A percentile compares a stretch with the other conserved stretches of the same genome.
phyloP scores from a whole-genome alignment of 305 asterid species.

The Striga hermonthica region DNA sequence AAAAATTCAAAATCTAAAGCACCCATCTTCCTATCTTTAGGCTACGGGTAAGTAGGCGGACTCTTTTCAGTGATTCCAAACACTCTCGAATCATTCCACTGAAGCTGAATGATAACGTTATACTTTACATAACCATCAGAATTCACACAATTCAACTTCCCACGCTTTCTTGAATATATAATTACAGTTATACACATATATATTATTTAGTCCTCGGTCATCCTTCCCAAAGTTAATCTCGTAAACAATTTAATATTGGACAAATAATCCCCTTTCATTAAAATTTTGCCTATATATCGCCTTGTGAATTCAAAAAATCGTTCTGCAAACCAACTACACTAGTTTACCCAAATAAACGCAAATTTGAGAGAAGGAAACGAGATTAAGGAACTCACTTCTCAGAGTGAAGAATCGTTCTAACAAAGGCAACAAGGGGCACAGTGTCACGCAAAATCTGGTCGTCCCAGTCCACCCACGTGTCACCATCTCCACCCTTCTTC shows the following conservation, averaged over 20 bases:
- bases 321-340: neutral
- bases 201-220: neutral
- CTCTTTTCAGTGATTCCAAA: too few relatives aligned
- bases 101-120: too few relatives aligned
- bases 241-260: neutral
- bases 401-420: slow-evolving; percentile 87
- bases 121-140: neutral
- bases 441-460: slow-evolving; percentile 94
- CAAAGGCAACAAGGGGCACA: slow-evolving; percentile 75
- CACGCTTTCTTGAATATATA: slow-evolving; percentile 1
- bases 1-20: too few relatives aligned
- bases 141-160: neutral
- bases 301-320: too few relatives aligned
- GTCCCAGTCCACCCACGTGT: slow-evolving; percentile 90
- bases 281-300: too few relatives aligned
- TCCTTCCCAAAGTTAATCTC: neutral
- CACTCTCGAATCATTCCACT: too few relatives aligned
- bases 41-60: neutral
- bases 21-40: neutral
- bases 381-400: slow-evolving; percentile 48
- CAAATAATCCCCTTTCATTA: neutral
- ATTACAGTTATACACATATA: neutral
- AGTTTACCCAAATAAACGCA: neutral
- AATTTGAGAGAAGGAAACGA: neutral
- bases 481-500: slow-evolving; percentile 44